phyloP scores from a whole-genome alignment of 495 filamentous ascomycete genomes.

The Entonaema liquescens region DNA sequence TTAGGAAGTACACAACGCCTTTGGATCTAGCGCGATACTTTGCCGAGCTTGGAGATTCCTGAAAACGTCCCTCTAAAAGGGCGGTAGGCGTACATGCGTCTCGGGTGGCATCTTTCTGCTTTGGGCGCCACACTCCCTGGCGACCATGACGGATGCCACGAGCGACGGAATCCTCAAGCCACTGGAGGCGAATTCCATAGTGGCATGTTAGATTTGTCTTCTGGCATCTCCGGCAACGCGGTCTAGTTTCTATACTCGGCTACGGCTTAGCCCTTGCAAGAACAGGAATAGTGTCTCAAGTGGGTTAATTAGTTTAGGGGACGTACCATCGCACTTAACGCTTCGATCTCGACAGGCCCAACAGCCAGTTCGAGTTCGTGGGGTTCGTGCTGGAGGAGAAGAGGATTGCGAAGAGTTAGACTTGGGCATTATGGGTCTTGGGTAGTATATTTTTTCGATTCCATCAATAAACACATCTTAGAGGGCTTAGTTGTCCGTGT shows the following conservation, averaged over 20 bases:
- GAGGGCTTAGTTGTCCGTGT: not conserved
- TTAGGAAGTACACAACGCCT: conserved; percentile 9
- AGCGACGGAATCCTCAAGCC: conserved; percentile 8
- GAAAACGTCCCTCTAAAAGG: not conserved
- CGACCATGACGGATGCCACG: conserved; percentile 15
- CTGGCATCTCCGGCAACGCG: conserved; percentile 12
- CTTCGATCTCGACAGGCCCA: conserved; percentile 17
- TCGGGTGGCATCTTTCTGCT: not conserved
- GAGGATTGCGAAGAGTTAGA: not conserved
- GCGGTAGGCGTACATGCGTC: not conserved
- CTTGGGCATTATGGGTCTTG: not conserved
- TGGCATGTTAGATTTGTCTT: conserved; percentile 11
- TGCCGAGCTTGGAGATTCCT: conserved; percentile 8
- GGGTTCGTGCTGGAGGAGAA: not conserved
- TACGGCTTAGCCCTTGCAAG: not conserved
- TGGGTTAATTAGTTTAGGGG: not conserved
- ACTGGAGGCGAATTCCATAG: conserved; percentile 14
- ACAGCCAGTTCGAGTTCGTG: conserved; percentile 9
- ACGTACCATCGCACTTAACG: conserved; percentile 14
- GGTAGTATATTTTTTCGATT: not conserved
- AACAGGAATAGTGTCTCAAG: not conserved
- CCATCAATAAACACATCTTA: not conserved
- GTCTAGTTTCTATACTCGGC: conserved; percentile 11
- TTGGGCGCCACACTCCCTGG: conserved; percentile 8
- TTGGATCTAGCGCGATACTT: conserved; percentile 7